Evolutionary conservation across 2,329 filamentous ascomycete species (phyloP).

Genomic region (Calonectria ilicicola): DNA sequence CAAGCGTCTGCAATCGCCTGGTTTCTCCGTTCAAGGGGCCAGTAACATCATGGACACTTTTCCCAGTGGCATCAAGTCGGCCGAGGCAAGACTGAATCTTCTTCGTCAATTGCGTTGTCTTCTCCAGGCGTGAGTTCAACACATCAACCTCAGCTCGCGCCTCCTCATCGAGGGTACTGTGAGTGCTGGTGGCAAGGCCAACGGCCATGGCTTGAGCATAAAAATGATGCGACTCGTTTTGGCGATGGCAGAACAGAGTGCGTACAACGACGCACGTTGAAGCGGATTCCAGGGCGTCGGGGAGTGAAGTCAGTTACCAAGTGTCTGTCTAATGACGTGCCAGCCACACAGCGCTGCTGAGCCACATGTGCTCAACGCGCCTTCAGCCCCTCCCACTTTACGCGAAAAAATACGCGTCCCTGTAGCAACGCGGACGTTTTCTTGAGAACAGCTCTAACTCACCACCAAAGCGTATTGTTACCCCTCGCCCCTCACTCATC

Average conservation of each 20-base stretch:
- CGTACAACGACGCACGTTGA: background rate
- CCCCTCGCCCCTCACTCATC: slow-evolving; percentile 28
- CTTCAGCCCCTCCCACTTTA: slow-evolving; percentile 37
- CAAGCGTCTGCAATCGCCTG: slow-evolving; percentile 86
- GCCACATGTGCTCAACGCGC: background rate
- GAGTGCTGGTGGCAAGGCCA: slow-evolving; percentile 58
- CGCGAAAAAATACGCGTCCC: slow-evolving; percentile 39
- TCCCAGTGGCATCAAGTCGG: slow-evolving; percentile 87
- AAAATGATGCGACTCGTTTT: background rate
- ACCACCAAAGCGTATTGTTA: slow-evolving; percentile 33
- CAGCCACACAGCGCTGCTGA: background rate
- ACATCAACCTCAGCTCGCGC: slow-evolving; percentile 78
- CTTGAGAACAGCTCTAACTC: slow-evolving; percentile 2
- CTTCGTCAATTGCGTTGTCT: slow-evolving; percentile 92
- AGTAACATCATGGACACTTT: slow-evolving; percentile 91
- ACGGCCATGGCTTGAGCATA: slow-evolving; percentile 59
- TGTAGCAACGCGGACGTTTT: slow-evolving; percentile 31
- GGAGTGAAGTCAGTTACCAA: background rate
- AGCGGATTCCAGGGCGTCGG: background rate
- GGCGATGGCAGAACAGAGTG: background rate
- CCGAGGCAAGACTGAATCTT: slow-evolving; percentile 92
- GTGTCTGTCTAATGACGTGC: background rate
- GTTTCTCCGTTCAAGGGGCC: slow-evolving; percentile 95
- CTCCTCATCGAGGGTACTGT: slow-evolving; percentile 71
- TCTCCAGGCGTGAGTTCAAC: slow-evolving; percentile 81